Percentiles rank a stretch among this genome's conserved stretches.
Conservation (phyloP, 2,329 filamentous ascomycete species). For the Cercospora zeina region DNA sequence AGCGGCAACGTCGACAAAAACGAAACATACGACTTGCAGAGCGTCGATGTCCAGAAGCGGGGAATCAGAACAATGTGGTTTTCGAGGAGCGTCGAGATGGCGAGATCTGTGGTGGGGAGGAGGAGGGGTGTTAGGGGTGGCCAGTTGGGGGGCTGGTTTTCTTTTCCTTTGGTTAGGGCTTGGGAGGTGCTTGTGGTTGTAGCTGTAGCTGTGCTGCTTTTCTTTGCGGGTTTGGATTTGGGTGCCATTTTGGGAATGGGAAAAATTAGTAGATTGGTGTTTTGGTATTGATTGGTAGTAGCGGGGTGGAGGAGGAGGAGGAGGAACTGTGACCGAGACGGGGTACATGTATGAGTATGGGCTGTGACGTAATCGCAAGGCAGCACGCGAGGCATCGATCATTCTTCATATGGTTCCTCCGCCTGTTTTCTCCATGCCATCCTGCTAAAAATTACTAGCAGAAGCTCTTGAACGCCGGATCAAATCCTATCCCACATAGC, state of each 20-base stretch:
- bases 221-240: constrained; percentile 13
- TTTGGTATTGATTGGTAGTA: too few species aligned
- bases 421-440: too few species aligned
- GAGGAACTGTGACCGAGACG: constrained; percentile 1
- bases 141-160: too few species aligned
- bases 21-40: constrained; percentile 74
- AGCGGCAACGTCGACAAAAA: constrained; percentile 72
- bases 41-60: constrained; percentile 70
- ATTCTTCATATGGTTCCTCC: too few species aligned
- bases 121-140: constrained; percentile 69
- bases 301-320: too few species aligned
- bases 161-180: too few species aligned
- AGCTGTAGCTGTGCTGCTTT: background rate
- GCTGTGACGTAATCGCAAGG: background rate
- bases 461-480: too few species aligned
- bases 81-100: constrained; percentile 57
- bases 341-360: background rate
- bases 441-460: too few species aligned
- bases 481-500: too few species aligned
- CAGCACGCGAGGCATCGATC: background rate
- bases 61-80: constrained; percentile 72
- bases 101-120: constrained; percentile 65
- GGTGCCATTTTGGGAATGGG: too few species aligned
- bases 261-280: too few species aligned
- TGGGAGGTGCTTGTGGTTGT: too few species aligned